Evolutionary conservation across 371 early-diverging fungal genomes (phyloP), one percentile per base, ranked within the genome.

Genomic region (Mortierella sp.): DNA sequence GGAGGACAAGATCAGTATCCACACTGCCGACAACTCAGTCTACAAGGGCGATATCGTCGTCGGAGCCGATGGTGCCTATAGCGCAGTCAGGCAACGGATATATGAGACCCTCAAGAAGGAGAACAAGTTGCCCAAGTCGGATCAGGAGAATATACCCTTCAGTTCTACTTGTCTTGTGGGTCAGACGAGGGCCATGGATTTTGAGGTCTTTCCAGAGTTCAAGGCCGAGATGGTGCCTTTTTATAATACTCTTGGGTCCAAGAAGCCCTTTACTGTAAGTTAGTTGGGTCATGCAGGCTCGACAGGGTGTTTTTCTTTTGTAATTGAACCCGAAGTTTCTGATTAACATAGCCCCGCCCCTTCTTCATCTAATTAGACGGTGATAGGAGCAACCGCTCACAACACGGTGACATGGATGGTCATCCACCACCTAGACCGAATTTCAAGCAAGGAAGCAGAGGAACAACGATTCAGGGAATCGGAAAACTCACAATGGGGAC

Each of bases 41-140:
- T 51, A 72, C 34, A 51, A 51, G 44, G 67, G 67, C 19, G 67
- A 64, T 40, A 64, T 64, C 24, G 37, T 64, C 3, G 40, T 64
- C 10, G 67, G 67, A 21, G 67, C 67, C 24, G 67, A 64, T 64
- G 67, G 67, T 1, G 67, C 67, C 19, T 64, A 64, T 21, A 64
- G 67, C 21, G 34, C 67, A 10, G 67, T 64, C 24, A 19, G 67
- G 1, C 34, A 64, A 9, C 34, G 34, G 21, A 11, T 64, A 19
- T 64, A 37, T 37, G 67, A 64, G 40, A 34, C 37, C 6, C 10
- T 64, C 9, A 64, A 37, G 24, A 64, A 64, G 37, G 67, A 64
- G 24, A 37, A 24, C 24, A 64, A 37, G 21, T 24, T 64, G 11
- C 67, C 67, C 6, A 8, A 34, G 10, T 8, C 67, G 24, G 67